A percentile compares a stretch with the other conserved stretches of the same genome.
Conservation (phyloP, 331 rosid genomes). For the Rhamnella rubrinervis region DNA sequence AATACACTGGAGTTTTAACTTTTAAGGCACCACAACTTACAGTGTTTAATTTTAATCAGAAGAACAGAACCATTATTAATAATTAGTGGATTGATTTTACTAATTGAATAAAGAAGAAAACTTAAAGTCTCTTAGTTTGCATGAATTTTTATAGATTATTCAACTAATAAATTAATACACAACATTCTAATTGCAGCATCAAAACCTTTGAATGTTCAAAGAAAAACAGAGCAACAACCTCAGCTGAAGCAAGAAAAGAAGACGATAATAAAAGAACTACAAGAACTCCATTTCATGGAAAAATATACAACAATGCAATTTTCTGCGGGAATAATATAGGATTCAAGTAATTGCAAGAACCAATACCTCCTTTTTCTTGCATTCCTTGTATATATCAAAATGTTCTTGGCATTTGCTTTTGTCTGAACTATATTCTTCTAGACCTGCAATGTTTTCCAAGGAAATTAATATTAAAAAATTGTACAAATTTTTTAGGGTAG, state of each 20-base stretch:
- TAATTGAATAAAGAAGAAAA: too few relatives aligned
- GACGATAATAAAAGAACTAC: neutral
- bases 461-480: neutral
- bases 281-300: neutral
- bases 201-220: neutral
- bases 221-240: neutral
- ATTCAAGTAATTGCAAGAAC: conserved; percentile 7
- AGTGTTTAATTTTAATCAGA: too few relatives aligned
- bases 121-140: neutral
- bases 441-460: conserved; percentile 48
- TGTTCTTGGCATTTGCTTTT: conserved; percentile 92
- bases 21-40: too few relatives aligned
- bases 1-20: too few relatives aligned
- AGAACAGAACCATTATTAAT: too few relatives aligned
- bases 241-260: neutral
- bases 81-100: too few relatives aligned
- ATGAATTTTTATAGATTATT: neutral
- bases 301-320: neutral
- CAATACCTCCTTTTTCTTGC: conserved; percentile 92
- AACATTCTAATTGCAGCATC: neutral
- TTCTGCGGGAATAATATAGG: neutral
- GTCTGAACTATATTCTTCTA: conserved; percentile 63
- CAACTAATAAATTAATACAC: neutral
- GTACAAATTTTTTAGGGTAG: neutral
- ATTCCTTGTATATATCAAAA: conserved; percentile 90